Percentiles rank a stretch among this genome's conserved stretches.
Conservation (phyloP, 495 filamentous ascomycete species). For the Terfezia boudieri region DNA sequence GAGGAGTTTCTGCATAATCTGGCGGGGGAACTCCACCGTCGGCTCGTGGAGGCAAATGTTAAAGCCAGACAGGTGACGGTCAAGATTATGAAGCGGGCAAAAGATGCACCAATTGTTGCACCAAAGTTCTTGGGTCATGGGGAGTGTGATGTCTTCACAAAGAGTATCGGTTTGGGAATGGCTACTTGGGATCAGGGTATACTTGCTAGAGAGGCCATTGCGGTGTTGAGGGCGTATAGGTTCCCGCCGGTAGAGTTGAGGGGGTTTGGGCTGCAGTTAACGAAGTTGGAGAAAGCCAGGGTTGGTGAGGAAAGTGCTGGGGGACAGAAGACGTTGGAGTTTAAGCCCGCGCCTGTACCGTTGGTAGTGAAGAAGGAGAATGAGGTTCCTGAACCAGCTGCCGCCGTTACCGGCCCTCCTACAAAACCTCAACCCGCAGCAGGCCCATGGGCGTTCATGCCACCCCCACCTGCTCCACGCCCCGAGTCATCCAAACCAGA, state of each 20-base stretch:
- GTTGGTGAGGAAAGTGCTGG: constrained; percentile 24
- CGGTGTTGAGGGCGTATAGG: constrained; percentile 56
- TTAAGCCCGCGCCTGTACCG: background rate
- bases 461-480: no score
- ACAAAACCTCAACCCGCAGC: no score
- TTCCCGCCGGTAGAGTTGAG: constrained; percentile 78
- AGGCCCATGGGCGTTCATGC: no score
- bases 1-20: constrained; percentile 73
- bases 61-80: constrained; percentile 74
- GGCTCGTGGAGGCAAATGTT: constrained; percentile 58
- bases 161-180: constrained; percentile 58
- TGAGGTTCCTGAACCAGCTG: no score
- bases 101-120: constrained; percentile 74
- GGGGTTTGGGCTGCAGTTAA: constrained; percentile 78
- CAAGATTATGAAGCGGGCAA: constrained; percentile 72
- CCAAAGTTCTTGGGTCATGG: constrained; percentile 90
- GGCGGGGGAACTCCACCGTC: constrained; percentile 57
- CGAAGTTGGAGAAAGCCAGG: constrained; percentile 53
- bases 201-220: constrained; percentile 57
- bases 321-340: constrained; percentile 11
- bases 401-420: no score
- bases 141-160: constrained; percentile 82
- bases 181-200: constrained; percentile 50
- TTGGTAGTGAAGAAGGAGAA: no score
- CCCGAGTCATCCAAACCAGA: no score